Conservation (phyloP, 1,284 basidiomycete species). For the Malassezia japonica region DNA sequence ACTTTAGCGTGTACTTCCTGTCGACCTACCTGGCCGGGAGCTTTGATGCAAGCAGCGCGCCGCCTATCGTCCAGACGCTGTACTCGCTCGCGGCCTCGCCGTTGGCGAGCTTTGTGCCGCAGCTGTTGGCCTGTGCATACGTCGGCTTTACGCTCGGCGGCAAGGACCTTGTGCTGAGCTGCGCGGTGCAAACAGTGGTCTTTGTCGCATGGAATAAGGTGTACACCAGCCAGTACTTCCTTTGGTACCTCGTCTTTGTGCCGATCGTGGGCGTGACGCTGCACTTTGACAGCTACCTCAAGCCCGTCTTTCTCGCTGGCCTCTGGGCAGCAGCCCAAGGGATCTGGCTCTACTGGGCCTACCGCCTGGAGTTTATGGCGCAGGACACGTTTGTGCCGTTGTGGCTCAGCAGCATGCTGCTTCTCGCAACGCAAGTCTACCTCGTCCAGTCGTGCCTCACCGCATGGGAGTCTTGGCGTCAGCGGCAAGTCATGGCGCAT, state of each 20-base stretch:
- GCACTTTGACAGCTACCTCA: constrained; percentile 47
- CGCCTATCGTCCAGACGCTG: background rate
- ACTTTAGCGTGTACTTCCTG: constrained; percentile 96
- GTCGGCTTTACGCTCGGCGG: constrained; percentile 60
- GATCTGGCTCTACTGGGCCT: constrained; percentile 41
- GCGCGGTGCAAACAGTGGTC: constrained; percentile 78
- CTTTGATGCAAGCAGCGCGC: background rate
- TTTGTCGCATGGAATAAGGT: constrained; percentile 98
- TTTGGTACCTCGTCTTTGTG: constrained; percentile 89
- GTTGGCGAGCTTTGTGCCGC: constrained; percentile 54
- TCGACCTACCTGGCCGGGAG: constrained; percentile 64
- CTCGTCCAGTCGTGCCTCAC: constrained; percentile 25
- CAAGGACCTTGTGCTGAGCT: constrained; percentile 64
- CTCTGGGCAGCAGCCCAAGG: constrained; percentile 62
- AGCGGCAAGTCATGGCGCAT: background rate
- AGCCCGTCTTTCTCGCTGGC: constrained; percentile 12
- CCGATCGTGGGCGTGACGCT: constrained; percentile 69
- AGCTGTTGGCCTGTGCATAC: constrained; percentile 60
- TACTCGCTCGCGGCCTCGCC: constrained; percentile 16
- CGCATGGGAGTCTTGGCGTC: constrained; percentile 25
- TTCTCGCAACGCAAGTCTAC: constrained; percentile 26
- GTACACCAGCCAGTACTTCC: constrained; percentile 96
- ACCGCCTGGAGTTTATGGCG: constrained; percentile 40
- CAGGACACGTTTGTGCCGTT: constrained; percentile 31
- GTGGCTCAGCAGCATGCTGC: constrained; percentile 31